Evolutionary conservation across 306 rosid genomes (phyloP), one percentile per base, ranked within the genome.

Genomic region (Vicia villosa): DNA sequence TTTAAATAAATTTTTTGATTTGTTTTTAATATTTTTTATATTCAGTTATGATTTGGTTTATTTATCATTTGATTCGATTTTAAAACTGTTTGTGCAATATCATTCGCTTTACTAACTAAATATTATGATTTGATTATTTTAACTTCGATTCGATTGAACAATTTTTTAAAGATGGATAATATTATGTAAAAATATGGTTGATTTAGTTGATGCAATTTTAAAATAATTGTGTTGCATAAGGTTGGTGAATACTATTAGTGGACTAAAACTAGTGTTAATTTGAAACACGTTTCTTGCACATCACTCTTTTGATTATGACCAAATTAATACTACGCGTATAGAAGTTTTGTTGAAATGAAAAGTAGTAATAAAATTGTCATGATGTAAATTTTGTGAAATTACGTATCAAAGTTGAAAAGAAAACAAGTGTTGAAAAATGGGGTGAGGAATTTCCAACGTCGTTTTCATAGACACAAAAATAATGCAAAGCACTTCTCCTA

Each of bases 401-500:
- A 28, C 36, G 37, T 51, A 19, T 17, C 5, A 15, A 60, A 67
- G 55, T 36, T 47, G 20, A 28, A 34, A 77, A 65, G 6, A 50
- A 50, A 72, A 54, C n/a, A 59, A 73, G 14, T 34, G 50, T 8
- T 12, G 36, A 62, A 19, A 49, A 52, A 52, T 52, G 14, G 20
- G 52, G 46, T 37, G 12, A 46, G 51, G 38, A 72, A 58, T 7
- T 66, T 38, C 57, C 40, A 74, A 73, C 7, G 75, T 79, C 72
- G 13, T 61, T 79, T 34, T 79, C 72, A 26, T 67, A 71, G 71
- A 54, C 79, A 61, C 63, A 10, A 70, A 43, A 63, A 13, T 42
- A 52, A 42, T 32, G 26, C 22, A 52, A 68, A 68, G 59, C 45
- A 77, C 65, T 66, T 15, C 8, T 36, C 56, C 40, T 55, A 42